Base-by-base conservation (phyloP, 2,329 filamentous ascomycete genomes). In the Exophiala spinifera region DNA sequence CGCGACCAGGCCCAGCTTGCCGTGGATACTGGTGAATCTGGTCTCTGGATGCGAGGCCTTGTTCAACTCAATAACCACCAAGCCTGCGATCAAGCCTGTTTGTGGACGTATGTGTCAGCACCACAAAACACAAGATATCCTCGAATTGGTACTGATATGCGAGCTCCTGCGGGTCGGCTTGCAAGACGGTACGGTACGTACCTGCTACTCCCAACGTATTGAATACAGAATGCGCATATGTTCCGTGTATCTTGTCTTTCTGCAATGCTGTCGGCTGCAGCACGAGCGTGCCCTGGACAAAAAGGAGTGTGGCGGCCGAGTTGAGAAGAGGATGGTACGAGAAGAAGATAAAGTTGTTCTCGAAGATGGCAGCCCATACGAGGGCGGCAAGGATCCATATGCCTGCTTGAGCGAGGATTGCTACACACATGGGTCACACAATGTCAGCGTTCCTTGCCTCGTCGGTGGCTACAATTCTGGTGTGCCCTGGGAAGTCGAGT, bases 191-290 rank as follows among this genome's bases (percentile, higher is more conserved):
- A n/a, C 6, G 11, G 4, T 17, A 39, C 89, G 73, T 39, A 84
- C 83, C 44, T 88, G 64, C 60, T 17, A 60, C 55, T 15, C 56
- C 62, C 20, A 63, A 21, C 5, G 57, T 53, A 69, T 91, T 90
- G 61, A 96, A 76, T 11, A 75, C 72, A 20, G 84, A 85, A 72
- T 99, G 92, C 44, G 82, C 69, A 63, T 76, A 72, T 15, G 84
- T 81, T 42, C 83, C 84, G 23, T 75, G 63, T 36, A 72, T 72
- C 73, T 96, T 96, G 73, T 96, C 88, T 14, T 77, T 71, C 1
- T 85, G 76, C 0, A 88, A 88, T 64, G 88, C 82, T 0, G 92
- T 96, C 1, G 92, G 94, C 70, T 99, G 94, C 33, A 97, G 81
- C 63, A 94, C 76, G 49, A 97, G 83, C 61, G 91, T 83, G 51